Base-by-base conservation (phyloP, 371 early-diverging fungal genomes). In the Mucor mucedo region DNA sequence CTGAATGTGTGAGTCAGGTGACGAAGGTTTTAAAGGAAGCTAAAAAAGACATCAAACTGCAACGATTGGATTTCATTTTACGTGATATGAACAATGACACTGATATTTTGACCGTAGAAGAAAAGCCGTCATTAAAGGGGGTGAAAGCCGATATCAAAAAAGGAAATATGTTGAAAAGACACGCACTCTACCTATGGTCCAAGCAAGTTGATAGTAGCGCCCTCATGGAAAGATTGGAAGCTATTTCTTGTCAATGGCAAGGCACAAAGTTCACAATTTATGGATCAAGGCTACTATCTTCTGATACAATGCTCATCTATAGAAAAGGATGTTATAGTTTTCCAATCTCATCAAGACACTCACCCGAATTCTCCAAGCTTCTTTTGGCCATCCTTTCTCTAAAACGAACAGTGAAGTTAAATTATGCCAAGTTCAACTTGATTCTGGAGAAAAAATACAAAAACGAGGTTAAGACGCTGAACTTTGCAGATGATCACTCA, bases 71-170 rank as follows among this genome's bases (percentile, higher is more conserved):
- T 42, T 63, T 56, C 30, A 63, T 63, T 27, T 8, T 63, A 0
- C 55, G 56, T 30, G 63, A 56, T 50, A 38, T 56, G 10, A 63
- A 63, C 30, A 56, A 38, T 1, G 50, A 63, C 21, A 56, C 35
- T 56, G 52, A 63, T 63, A 52, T 56, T 7, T 8, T 63, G 4
- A 63, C 55, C 13, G 63, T 14, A n/a, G 56, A 63, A 50, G 63
- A 63, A 56, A 63, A 63, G 50, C 63, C 56, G 8, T 13, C 56
- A 8, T 35, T 63, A 21, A 50, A 55, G 28, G 63, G 63, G 8
- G 56, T 56, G 56, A 62, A 63, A 50, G 41, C 63, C 50, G 50
- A 56, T 56, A 40, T 63, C 11, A 56, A 21, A 40, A 63, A 63
- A 32, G 50, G 56, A 38, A 35, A n/a, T 30, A 14, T 47, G 39